Base-by-base conservation (phyloP, 2,329 filamentous ascomycete genomes). In the Hymenoscyphus repandus region DNA sequence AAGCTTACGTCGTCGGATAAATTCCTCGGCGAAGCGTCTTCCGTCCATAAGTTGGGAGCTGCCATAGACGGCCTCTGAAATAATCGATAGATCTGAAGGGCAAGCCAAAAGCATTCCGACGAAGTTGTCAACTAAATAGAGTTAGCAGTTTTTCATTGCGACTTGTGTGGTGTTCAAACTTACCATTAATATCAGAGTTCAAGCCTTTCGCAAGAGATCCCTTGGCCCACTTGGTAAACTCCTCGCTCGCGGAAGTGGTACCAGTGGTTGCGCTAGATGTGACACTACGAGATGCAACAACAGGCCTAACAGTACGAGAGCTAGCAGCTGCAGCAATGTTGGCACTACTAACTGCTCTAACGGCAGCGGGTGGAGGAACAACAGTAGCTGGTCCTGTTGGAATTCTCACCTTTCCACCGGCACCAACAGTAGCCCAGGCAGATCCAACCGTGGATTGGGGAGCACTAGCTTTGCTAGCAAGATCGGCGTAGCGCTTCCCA, bases 381-480 rank as follows among this genome's bases (percentile, higher is more conserved):
- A 76, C 71, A 9, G 82, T 74, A 2, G 76, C 71, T 12, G 82
- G 77, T 0, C 75, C 79, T 2, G 77, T 78, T 5, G 88, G 86
- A 27, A 80, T 73, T 74, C 96, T 97, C 45, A 88, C 80, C 73
- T 96, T 99, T 12, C 93, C 93, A 58, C 91, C 86, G 32, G 92
- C 90, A 43, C 93, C 93, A 37, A 99, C 92, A 0, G 91, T 97
- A 10, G 91, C 92, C 93, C 93, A 99, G 1, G 90, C 90, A 50
- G 78, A 74, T 50, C 75, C 72, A 1, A 68, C 64, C 5, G 70
- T 68, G n/a, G 72, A 64, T 6, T 69, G 68, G n/a, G 71, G 63
- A 18, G 73, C 63, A 6, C 70, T 69, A 12, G 69, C 62, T 74
- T 96, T 96, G 68, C 90, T 83, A 6, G 93, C 93, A 27, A 99